phyloP scores from a whole-genome alignment of 176 grass and related monocot genomes.

The Pontederia crassipes region DNA sequence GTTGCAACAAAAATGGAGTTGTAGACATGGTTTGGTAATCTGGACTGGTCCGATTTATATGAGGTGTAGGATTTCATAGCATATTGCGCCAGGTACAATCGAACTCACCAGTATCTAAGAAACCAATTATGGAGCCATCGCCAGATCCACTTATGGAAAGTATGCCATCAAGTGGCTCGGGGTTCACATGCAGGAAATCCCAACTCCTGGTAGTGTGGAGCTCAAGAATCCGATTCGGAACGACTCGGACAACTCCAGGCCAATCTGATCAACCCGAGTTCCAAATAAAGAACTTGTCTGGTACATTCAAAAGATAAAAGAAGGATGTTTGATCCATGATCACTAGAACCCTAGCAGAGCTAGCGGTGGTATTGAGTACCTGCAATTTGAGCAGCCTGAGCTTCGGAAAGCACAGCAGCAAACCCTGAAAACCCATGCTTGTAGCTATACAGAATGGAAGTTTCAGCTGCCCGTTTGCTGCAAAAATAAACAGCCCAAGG shows the following conservation, averaged over 20 bases:
- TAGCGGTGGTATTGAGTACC: constrained; percentile 18
- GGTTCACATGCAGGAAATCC: constrained; percentile 74
- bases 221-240: constrained; percentile 66
- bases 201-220: constrained; percentile 94
- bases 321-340: not conserved
- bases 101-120: constrained; percentile 71
- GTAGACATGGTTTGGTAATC: too few relatives aligned
- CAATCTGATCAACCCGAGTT: constrained; percentile 34
- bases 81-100: not conserved
- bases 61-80: too few relatives aligned
- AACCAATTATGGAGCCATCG: constrained; percentile 68
- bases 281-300: not conserved
- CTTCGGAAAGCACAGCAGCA: constrained; percentile 59
- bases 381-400: constrained; percentile 46
- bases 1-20: too few relatives aligned
- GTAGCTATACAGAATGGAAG: constrained; percentile 90
- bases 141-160: constrained; percentile 52
- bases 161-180: constrained; percentile 25
- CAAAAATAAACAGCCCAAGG: constrained; percentile 14
- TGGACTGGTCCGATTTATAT: too few relatives aligned
- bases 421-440: constrained; percentile 90
- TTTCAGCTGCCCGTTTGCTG: constrained; percentile 51
- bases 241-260: constrained; percentile 66
- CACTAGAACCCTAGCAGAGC: too few relatives aligned
- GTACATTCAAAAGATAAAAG: not conserved